Percentiles rank a stretch among this genome's conserved stretches.
Evolutionary conservation across 2,329 filamentous ascomycete genomes (phyloP).

Genomic region (Stemphylium beticola): DNA sequence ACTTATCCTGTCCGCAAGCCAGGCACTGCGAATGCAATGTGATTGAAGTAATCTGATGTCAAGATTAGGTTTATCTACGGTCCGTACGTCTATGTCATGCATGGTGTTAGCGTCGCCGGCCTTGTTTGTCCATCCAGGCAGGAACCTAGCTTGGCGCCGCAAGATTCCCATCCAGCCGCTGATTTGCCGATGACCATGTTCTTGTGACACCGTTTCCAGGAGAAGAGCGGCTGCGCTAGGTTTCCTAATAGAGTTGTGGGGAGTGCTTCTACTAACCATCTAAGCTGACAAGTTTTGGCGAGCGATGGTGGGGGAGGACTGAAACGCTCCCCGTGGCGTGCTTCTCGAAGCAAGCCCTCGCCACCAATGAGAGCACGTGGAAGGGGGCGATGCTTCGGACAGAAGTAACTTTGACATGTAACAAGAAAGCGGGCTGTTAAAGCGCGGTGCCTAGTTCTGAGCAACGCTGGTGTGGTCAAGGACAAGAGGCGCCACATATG

Average conservation of each 20-base stretch:
- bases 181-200: not conserved
- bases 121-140: not conserved
- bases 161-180: not conserved
- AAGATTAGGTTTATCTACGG: slow-evolving; percentile 5
- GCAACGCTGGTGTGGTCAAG: not conserved
- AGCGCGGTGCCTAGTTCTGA: not conserved
- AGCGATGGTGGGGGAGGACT: slow-evolving; percentile 9
- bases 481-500: not conserved
- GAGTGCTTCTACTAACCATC: not conserved
- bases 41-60: not conserved
- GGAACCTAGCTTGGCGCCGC: not conserved
- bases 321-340: slow-evolving; percentile 2
- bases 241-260: slow-evolving; percentile 1
- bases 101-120: not conserved
- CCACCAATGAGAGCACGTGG: too few relatives aligned
- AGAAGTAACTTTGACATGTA: not conserved
- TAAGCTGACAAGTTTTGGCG: slow-evolving; percentile 7
- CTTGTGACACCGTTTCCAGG: not conserved
- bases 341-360: not conserved
- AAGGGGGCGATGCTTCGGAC: not conserved
- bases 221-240: not conserved
- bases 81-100: slow-evolving; percentile 3
- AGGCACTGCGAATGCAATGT: not conserved
- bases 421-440: not conserved
- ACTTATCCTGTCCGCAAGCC: not conserved